These are phyloP conservation scores for Barnettozyma salicaria DNA, from an alignment of 805 yeast species.

Conservation along the genomic window DNA sequence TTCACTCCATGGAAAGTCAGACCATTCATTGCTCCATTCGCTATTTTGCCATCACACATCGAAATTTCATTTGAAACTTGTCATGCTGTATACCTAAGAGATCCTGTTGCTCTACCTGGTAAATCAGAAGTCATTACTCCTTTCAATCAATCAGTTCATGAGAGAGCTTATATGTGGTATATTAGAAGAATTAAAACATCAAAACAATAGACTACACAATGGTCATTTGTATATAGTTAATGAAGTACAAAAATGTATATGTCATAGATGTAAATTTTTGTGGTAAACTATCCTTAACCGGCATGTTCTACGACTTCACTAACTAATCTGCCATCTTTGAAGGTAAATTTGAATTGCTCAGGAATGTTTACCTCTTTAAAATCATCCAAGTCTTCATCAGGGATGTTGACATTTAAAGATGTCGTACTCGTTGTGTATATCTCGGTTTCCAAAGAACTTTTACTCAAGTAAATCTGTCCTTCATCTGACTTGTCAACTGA, in stretches of 20 bases:
- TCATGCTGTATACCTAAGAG: slow-evolving; percentile 93
- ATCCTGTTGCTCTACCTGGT: slow-evolving; percentile 96
- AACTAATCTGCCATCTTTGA: slow-evolving; percentile 54
- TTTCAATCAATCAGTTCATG: slow-evolving; percentile 72
- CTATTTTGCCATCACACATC: slow-evolving; percentile 85
- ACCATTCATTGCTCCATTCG: slow-evolving; percentile 87
- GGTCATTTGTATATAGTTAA: slow-evolving; percentile 3
- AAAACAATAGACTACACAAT: slow-evolving; percentile 9
- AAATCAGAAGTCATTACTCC: slow-evolving; percentile 95
- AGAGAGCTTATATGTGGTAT: slow-evolving; percentile 93
- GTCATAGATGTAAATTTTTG: too few relatives aligned
- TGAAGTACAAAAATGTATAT: too few relatives aligned
- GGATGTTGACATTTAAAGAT: slow-evolving; percentile 78
- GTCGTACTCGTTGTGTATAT: slow-evolving; percentile 82
- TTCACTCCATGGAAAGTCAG: slow-evolving; percentile 98
- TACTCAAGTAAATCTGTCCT: slow-evolving; percentile 72
- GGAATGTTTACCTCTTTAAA: slow-evolving; percentile 79
- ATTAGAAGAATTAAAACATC: slow-evolving; percentile 55
- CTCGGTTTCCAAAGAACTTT: slow-evolving; percentile 66
- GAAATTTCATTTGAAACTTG: slow-evolving; percentile 89
- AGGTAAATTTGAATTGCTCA: slow-evolving; percentile 80
- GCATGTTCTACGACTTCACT: slow-evolving; percentile 78
- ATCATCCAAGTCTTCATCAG: slow-evolving; percentile 64
- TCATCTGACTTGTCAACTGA: slow-evolving; percentile 85
- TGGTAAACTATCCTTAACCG: too few relatives aligned